Base-by-base conservation (phyloP, 2,329 filamentous ascomycete species). In the Epichloe gansuensis region DNA sequence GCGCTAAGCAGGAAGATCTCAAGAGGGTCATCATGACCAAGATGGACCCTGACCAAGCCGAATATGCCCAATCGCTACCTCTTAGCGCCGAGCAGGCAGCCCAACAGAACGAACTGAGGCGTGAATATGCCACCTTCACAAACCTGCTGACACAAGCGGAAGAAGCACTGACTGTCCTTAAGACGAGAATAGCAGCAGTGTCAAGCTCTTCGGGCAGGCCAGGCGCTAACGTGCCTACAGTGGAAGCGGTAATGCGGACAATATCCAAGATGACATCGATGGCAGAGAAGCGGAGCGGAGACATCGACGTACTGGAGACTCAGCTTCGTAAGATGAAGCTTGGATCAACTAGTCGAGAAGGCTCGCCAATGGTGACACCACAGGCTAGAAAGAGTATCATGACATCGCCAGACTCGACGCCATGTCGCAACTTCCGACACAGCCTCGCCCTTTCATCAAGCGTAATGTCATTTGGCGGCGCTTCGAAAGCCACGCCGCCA, bases 261-360 rank as follows among this genome's bases (percentile, higher is more conserved):
- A 95, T 98, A 58, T 75, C 76, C 54, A 95, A 93, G 64, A 91
- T 98, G 86, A 96, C 91, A 37, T 80, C 75, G 55, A 91, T 96
- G 85, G 87, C 87, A 0, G 88, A 97, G 73, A 88, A 89, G 70
- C 87, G 88, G 65, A 93, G 87, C 63, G 88, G 85, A 54, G 91
- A 97, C 61, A 83, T 98, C 50, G 89, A 95, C 65, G 81, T 95
- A 6, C 76, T 97, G 35, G 93, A 97, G 69, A 81, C 83, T 47
- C 88, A 95, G 65, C 81, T 98, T 71, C 83, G 86, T 54, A 88
- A 83, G 64, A 69, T 94, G 23, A 77, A 78, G 6, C 68, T 88
- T 11, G 67, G 68, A 8, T 67, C 73, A 6, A 59, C 56, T 11
- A 74, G 69, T 61, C 66, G 73, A 42, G 70, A 76, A 62, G 72